phyloP scores from a whole-genome alignment of 164 flowering plant species.

The Magnolia sinica region DNA sequence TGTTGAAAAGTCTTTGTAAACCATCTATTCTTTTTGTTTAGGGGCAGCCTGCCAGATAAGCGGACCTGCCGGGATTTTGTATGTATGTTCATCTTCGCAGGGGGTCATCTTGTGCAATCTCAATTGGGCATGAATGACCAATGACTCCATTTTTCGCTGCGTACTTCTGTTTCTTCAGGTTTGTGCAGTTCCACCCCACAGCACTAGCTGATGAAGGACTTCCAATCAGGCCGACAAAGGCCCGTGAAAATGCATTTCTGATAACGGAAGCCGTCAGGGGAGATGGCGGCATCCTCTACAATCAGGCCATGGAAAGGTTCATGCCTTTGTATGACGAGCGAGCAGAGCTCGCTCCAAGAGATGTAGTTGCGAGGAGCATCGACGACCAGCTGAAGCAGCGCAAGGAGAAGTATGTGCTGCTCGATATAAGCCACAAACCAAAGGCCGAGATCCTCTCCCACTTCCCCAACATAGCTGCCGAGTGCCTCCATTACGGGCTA shows the following conservation, averaged over 20 bases:
- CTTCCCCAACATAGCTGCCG: constrained; percentile 96
- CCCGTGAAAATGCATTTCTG: constrained; percentile 86
- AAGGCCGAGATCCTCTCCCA: constrained; percentile 72
- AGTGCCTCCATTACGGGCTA: constrained; percentile 77
- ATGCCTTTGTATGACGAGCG: constrained; percentile 89
- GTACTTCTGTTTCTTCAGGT: constrained; percentile 41
- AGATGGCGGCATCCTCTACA: constrained; percentile 95
- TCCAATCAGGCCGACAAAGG: constrained; percentile 52
- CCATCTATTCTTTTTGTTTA: too few relatives aligned
- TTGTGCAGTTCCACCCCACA: constrained; percentile 98
- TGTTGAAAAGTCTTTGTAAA: too few relatives aligned
- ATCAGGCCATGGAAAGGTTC: constrained; percentile 79
- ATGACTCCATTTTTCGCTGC: background rate
- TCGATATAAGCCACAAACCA: constrained; percentile 85
- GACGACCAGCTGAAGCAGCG: constrained; percentile 90
- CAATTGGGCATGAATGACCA: too few relatives aligned
- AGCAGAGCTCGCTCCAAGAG: constrained; percentile 96
- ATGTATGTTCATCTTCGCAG: too few relatives aligned
- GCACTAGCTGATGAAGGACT: constrained; percentile 97
- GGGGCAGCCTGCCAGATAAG: too few relatives aligned
- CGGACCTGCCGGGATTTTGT: too few relatives aligned
- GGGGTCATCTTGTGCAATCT: too few relatives aligned
- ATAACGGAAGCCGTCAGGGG: constrained; percentile 98
- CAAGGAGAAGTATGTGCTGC: constrained; percentile 78
- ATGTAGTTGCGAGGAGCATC: constrained; percentile 91